Evolutionary conservation across 2,329 filamentous ascomycete species (phyloP), one percentile per base, ranked within the genome.

Genomic region (Arthrobotrys pseudoclavata): DNA sequence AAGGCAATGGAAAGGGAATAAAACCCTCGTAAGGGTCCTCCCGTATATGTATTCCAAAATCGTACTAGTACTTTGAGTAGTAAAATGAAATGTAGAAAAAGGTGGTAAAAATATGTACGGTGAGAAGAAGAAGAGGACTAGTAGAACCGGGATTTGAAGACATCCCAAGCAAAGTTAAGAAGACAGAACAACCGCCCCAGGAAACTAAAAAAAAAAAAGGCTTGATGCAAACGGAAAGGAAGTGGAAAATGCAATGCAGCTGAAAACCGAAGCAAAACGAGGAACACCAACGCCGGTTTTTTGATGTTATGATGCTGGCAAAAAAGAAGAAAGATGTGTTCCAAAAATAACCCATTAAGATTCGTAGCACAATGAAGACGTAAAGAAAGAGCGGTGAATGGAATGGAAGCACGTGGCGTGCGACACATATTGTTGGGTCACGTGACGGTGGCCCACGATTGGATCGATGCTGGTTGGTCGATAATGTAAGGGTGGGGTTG

Each of bases 291-390:
- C 74, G 74, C 74, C 74, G 47, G 31, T 77, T 71, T 63, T 57
- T 77, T 76, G 67, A 70, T 77, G 66, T 67, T 48, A 62, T 67
- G 42, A 48, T 76, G 66, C 37, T 55, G 60, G 45, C 37, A 12
- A 18, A 47, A 45, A 22, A 47, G 20, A 47, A 52, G 55, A n/a
- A 45, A 45, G 42, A 74, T 69, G 62, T 48, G 37, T 63, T 64
- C 71, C 79, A 72, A 72, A 79, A 77, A 64, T 60, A 47, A 69
- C 29, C 24, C 72, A 63, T 79, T 72, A 62, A 60, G 60, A 71
- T 61, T 74, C 66, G 67, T 79, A 64, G 60, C 62, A 76, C 47
- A 37, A 67, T 79, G 34, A 72, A 69, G 57, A 68, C 55, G 15
- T 50, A 64, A 61, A 61, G 13, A 6, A 57, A 55, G 47, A 7